Conservation (phyloP, 2,329 filamentous ascomycete genomes). For the Colletotrichum paranaense region DNA sequence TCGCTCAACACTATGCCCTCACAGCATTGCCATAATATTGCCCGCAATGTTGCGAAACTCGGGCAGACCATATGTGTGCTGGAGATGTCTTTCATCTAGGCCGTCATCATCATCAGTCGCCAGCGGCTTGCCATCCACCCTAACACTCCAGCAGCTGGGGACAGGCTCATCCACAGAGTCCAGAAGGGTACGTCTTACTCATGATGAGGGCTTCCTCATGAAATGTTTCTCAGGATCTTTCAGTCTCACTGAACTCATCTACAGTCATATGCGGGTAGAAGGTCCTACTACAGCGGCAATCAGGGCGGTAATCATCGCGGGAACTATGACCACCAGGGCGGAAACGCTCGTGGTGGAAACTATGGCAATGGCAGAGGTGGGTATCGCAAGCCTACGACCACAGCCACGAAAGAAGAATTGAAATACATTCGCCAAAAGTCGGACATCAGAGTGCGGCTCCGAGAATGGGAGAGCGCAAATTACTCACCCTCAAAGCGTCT, state of each 20-base stretch:
- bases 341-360: neutral
- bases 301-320: neutral
- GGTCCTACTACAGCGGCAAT: neutral
- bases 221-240: neutral
- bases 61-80: slow-evolving; percentile 46
- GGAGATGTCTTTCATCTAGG: slow-evolving; percentile 44
- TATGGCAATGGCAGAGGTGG: slow-evolving; percentile 13
- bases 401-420: slow-evolving; percentile 1
- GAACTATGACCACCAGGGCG: neutral
- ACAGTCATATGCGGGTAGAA: neutral
- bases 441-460: slow-evolving; percentile 54
- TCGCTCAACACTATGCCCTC: neutral
- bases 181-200: slow-evolving; percentile 5
- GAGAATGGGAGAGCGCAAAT: slow-evolving; percentile 54
- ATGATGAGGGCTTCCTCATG: neutral
- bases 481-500: slow-evolving; percentile 39
- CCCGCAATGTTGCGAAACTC: slow-evolving; percentile 45
- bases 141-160: slow-evolving; percentile 27
- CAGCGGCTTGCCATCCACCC: slow-evolving; percentile 16
- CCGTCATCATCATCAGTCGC: neutral
- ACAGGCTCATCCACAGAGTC: neutral
- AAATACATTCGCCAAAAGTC: slow-evolving; percentile 10
- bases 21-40: neutral
- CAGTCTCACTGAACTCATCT: neutral
- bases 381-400: neutral